Percentiles rank a stretch among this genome's conserved stretches.
Evolutionary conservation across 768 basidiomycete species (phyloP).

Genomic region (Collybia mongolica): DNA sequence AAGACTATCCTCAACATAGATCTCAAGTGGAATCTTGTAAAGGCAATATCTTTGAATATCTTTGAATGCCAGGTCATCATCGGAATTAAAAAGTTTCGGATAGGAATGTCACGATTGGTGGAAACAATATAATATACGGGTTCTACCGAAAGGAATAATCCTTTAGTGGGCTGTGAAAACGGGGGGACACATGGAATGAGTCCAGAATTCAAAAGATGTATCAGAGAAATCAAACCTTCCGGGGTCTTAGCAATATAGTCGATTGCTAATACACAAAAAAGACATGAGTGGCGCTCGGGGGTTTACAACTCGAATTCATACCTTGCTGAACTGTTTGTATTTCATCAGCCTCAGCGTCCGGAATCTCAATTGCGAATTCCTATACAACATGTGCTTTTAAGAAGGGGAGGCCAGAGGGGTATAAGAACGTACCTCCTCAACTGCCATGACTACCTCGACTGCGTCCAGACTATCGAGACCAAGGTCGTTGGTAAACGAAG

Average conservation of each 20-base stretch:
- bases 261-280: slow-evolving; percentile 57
- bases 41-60: slow-evolving; percentile 23
- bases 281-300: slow-evolving; percentile 12
- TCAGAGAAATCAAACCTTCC: slow-evolving; percentile 53
- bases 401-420: slow-evolving; percentile 2
- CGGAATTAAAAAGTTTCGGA: slow-evolving; percentile 18
- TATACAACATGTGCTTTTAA: slow-evolving; percentile 27
- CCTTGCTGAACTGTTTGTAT: slow-evolving; percentile 93
- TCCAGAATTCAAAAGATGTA: not conserved
- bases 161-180: slow-evolving; percentile 45
- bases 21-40: slow-evolving; percentile 12
- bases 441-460: slow-evolving; percentile 98
- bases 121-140: slow-evolving; percentile 37
- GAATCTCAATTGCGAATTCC: slow-evolving; percentile 98
- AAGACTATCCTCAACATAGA: slow-evolving; percentile 8
- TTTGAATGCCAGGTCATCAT: slow-evolving; percentile 17
- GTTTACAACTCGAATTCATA: slow-evolving; percentile 30
- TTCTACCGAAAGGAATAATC: slow-evolving; percentile 28
- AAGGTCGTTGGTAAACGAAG: slow-evolving; percentile 75
- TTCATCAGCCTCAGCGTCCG: slow-evolving; percentile 93
- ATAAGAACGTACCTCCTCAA: slow-evolving; percentile 72
- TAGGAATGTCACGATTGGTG: slow-evolving; percentile 21
- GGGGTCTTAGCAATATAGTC: slow-evolving; percentile 94
- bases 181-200: slow-evolving; percentile 1
- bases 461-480: slow-evolving; percentile 95